Evolutionary conservation across 805 yeast genomes (phyloP), one percentile per base, ranked within the genome.

Genomic region (Saturnispora bothae): DNA sequence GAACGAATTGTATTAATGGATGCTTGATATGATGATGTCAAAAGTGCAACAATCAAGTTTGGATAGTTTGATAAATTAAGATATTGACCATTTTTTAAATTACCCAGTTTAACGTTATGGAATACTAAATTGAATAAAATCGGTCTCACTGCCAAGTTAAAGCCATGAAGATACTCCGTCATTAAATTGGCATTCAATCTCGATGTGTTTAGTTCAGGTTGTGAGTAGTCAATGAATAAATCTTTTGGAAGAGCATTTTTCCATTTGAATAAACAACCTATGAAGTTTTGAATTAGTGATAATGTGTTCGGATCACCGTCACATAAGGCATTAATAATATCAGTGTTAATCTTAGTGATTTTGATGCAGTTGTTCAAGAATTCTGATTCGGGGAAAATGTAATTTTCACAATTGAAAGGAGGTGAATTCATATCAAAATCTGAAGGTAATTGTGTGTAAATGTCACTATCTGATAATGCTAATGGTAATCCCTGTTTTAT

Each of bases 131-230:
- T 89, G 50, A 81, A 81, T 33, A 82, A 57, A 28, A 82, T 60
- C 3, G 92, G 92, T 38, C 94, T 60, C 4, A 82, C 84, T 0
- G 89, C 88, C 31, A 82, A 57, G 51, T 82, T 82, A 57, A 82
- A 69, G 37, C 92, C 92, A 53, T 82, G 89, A 52, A 82, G 81
- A 56, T 80, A 82, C 52, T 82, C 94, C 3, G 88, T 79, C 77
- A 79, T 78, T 50, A 82, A 65, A 54, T 82, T 82, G 13, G 83
- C 83, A 14, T 73, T 73, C 22, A 79, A 58, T 45, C 94, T 64
- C 2, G 83, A 69, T 7, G 81, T 76, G 39, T 68, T 66, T 22
- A 82, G 61, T 31, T 68, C 66, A 7, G 71, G 69, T 15, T 54
- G 59, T 3, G 67, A 59, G 46, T 75, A 82, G 52, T 82, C 84